Percentiles rank a stretch among this genome's conserved stretches.
These are phyloP conservation scores for Kwoniella pini DNA, from an alignment of 768 basidiomycete species.

Conservation along the genomic window DNA sequence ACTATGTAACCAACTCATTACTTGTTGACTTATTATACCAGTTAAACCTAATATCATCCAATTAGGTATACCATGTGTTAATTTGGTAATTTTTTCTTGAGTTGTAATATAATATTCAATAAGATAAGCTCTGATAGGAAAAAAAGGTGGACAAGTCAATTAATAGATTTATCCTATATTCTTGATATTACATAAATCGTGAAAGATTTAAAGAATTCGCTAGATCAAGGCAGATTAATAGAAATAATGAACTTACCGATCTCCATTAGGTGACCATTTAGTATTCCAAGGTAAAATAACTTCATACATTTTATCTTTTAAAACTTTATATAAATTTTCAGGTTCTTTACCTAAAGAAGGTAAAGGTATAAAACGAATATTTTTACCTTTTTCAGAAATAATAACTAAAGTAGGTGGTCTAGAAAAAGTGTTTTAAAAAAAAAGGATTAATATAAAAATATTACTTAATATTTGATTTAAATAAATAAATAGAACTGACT, in stretches of 20 bases:
- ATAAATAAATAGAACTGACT: conserved; percentile 58
- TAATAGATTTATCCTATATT: no score
- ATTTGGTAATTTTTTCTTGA: background rate
- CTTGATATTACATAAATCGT: no score
- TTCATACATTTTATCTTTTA: conserved; percentile 67
- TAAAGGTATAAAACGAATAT: conserved; percentile 77
- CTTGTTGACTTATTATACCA: conserved; percentile 5
- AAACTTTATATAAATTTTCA: conserved; percentile 66
- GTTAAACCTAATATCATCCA: conserved; percentile 11
- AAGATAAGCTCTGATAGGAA: conserved; percentile 6
- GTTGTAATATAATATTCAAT: conserved; percentile 22
- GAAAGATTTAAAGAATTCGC: no score
- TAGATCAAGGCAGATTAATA: no score
- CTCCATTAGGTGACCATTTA: conserved; percentile 64
- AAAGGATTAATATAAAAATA: no score
- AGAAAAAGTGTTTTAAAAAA: no score
- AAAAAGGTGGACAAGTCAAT: no score
- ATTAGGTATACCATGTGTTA: conserved; percentile 17
- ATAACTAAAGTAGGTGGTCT: conserved; percentile 79
- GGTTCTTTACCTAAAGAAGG: conserved; percentile 62
- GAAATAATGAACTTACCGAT: conserved; percentile 17
- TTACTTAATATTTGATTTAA: conserved; percentile 30
- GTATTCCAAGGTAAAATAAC: conserved; percentile 69
- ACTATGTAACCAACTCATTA: conserved; percentile 18
- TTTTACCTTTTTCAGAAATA: conserved; percentile 68